Percentiles rank a stretch among this genome's conserved stretches.
phyloP scores from a whole-genome alignment of 192 early-diverging fungal species.

The Dissophora globulifera region DNA sequence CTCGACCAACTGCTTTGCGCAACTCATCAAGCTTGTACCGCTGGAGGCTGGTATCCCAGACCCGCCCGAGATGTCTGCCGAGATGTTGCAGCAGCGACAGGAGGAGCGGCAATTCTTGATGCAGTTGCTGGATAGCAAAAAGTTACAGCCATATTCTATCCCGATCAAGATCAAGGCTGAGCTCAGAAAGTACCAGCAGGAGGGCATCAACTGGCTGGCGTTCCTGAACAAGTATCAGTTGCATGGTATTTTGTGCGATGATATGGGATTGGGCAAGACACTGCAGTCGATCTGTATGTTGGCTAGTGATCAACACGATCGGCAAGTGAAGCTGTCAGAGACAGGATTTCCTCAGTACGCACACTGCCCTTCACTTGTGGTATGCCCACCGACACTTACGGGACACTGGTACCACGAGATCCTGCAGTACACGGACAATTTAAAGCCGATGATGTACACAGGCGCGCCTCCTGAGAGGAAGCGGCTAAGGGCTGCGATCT shows the following conservation, averaged over 20 bases:
- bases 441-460: slow-evolving; percentile 87
- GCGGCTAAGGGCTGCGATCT: slow-evolving; percentile 66
- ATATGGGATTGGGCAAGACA: slow-evolving; percentile 99
- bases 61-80: slow-evolving; percentile 84
- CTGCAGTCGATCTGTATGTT: slow-evolving; percentile 96
- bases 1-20: slow-evolving; percentile 94
- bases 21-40: slow-evolving; percentile 94
- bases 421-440: slow-evolving; percentile 74
- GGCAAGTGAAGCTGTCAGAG: slow-evolving; percentile 64
- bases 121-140: slow-evolving; percentile 91
- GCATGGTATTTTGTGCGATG: slow-evolving; percentile 98
- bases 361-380: slow-evolving; percentile 88
- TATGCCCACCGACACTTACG: slow-evolving; percentile 95
- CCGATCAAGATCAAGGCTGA: slow-evolving; percentile 94
- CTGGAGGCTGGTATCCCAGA: slow-evolving; percentile 95
- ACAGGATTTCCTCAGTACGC: slow-evolving; percentile 69
- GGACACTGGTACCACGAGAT: slow-evolving; percentile 99
- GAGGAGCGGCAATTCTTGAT: slow-evolving; percentile 94
- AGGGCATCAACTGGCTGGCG: slow-evolving; percentile 98
- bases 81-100: slow-evolving; percentile 82
- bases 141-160: slow-evolving; percentile 87
- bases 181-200: slow-evolving; percentile 96
- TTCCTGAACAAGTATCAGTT: slow-evolving; percentile 97
- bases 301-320: slow-evolving; percentile 86
- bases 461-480: slow-evolving; percentile 84